Evolutionary conservation across 106 monocot genomes (phyloP), one percentile per base, ranked within the genome.

Genomic region (Allium sativum): DNA sequence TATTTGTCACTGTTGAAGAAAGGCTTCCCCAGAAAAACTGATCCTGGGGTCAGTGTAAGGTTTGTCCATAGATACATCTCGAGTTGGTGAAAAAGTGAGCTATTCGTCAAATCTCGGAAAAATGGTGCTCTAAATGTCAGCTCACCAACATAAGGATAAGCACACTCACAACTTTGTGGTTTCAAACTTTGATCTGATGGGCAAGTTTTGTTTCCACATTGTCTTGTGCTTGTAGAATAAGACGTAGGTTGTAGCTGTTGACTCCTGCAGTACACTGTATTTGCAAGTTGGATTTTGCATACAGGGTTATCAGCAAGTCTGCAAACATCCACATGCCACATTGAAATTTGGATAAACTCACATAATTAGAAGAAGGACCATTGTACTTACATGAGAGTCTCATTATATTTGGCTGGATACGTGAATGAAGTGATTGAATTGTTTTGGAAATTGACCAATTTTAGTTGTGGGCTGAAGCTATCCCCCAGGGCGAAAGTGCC

Each of bases 81-180:
- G 3, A 31, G 31, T 31, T 31, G 31, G 31, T 31, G 2, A 31
- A 31, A 31, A 31, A 31, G 31, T 1, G 31, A 31, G 31, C 31
- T 53, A 18, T 81, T 82, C 45, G 72, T 66, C 31, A 84, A 9
- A 56, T 82, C 75, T 4, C 63, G 59, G 31, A 93, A 88, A 14
- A 18, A 56, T 4, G 81, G 92, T 42, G 79, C 87, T 52, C 84
- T 69, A 59, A 84, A 88, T 21, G 74, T 22, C 57, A 93, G 69
- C 40, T 62, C 21, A 9, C 88, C 92, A 17, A 65, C 69, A 18
- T 74, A 93, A 14, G 92, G 88, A 65, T 77, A 74, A 56, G 74
- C 78, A 55, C 92, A 93, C 9, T 21, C 18, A 58, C 92, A 93
- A 19, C 47, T 84, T 65, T 54, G 63, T 11, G 84, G 92, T 41